Evolutionary conservation across 805 yeast species (phyloP), one percentile per base, ranked within the genome.

Genomic region (Kluyveromyces nonfermentans): DNA sequence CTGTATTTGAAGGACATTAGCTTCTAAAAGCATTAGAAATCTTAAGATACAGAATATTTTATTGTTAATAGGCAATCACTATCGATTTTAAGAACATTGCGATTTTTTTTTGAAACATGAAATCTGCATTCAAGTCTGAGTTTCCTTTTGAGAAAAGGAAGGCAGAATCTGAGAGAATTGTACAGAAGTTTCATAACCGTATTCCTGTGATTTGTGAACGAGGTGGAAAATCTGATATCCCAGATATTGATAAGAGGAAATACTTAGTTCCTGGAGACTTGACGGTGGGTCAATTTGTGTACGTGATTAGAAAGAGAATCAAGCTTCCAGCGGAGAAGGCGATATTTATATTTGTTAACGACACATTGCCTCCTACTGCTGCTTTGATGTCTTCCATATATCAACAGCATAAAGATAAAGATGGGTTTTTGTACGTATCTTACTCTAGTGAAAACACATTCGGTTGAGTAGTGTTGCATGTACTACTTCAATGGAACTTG

Each of bases 391-490:
- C 95, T 56, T 77, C 93, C 19, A 84, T 93, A 51, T 93, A 93
- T 62, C 95, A 89, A 58, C 97, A 93, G 65, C 96, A 93, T 68
- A 88, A 88, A 69, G 98, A 93, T 62, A 90, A 90, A 60, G 98
- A 93, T 64, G 98, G 98, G 32, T 93, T 93, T 67, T 77, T 93
- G 60, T 93, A 93, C 68, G 90, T 93, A 51, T 78, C 95, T 50
- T 90, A 90, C 70, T 85, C 96, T 6, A 97, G 98, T 40, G 98
- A 93, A 68, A 93, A 93, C 69, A 93, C 98, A 6, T 93, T 93
- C 70, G 98, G 98, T 15, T 12, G 28, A n/a, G 22, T 14, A 34
- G 10, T 30, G n/a, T 21, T 30, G 12, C 17, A 8, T 33, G 30
- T 16, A 12, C 30, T 36, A 18, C 9, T 21, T 36, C 10, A 9